Evolutionary conservation across 169 alveolate genomes (phyloP).

Genomic region (Cryptosporidium meleagridis): DNA sequence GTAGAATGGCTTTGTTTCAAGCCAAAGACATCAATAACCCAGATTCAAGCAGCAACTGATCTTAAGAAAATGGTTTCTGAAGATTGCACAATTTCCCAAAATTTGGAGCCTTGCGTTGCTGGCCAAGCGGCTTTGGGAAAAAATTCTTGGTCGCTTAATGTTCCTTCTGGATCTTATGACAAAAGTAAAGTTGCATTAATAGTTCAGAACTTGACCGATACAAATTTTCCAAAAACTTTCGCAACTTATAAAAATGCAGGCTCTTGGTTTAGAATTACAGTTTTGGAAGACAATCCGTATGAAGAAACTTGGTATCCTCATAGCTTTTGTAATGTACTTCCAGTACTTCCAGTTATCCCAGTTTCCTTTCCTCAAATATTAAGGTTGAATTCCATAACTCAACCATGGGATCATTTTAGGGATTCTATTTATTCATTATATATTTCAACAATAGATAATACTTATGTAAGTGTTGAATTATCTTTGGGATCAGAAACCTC

Average conservation of each 20-base stretch:
- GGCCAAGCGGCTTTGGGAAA: neutral
- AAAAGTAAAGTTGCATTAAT: constrained; percentile 30
- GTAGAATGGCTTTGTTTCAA: constrained; percentile 59
- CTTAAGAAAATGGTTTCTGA: constrained; percentile 35
- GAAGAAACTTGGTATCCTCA: constrained; percentile 59
- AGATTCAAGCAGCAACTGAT: constrained; percentile 68
- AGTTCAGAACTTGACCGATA: constrained; percentile 63
- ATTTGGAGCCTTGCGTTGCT: constrained; percentile 29
- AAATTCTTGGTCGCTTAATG: constrained; percentile 47
- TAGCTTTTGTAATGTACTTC: constrained; percentile 54
- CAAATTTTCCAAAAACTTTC: constrained; percentile 44
- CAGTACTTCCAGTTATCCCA: constrained; percentile 65
- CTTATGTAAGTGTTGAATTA: constrained; percentile 39
- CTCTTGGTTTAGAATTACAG: constrained; percentile 69
- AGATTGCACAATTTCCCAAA: constrained; percentile 11
- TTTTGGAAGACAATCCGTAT: constrained; percentile 25
- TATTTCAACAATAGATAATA: constrained; percentile 32
- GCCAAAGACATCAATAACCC: constrained; percentile 48
- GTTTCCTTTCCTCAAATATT: constrained; percentile 36
- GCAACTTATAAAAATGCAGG: constrained; percentile 22
- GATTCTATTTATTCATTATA: constrained; percentile 51
- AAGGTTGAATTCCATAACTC: constrained; percentile 41
- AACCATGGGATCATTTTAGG: constrained; percentile 73
- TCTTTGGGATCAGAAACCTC: constrained; percentile 53
- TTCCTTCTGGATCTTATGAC: constrained; percentile 42